Percentiles rank a stretch among this genome's conserved stretches.
Conservation (phyloP, 176 grass and related monocot genomes). For the Carex parvula region DNA sequence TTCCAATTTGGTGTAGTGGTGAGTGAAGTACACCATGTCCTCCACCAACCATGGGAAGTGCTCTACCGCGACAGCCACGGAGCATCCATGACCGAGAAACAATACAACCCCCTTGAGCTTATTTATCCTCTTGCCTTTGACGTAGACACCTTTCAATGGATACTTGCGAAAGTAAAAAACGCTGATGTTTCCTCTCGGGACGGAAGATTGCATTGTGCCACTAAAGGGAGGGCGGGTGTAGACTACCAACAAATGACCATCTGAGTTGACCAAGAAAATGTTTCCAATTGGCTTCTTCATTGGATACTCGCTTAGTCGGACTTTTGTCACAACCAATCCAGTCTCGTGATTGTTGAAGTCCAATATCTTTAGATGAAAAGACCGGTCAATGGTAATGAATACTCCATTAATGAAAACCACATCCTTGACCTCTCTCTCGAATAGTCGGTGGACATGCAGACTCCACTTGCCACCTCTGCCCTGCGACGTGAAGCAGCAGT, state of each 20-base stretch:
- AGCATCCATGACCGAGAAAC: slow-evolving; percentile 4
- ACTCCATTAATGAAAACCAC: neutral
- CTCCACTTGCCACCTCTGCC: neutral
- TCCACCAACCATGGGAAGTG: neutral
- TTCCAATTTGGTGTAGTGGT: neutral
- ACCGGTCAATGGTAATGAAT: neutral
- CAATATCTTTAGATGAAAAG: neutral
- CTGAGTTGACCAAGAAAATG: neutral
- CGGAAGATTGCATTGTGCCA: neutral
- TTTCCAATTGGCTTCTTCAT: too few relatives aligned
- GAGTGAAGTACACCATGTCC: neutral
- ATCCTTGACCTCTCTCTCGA: neutral
- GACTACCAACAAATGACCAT: neutral
- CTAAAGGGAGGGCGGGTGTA: neutral
- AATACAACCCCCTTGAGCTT: neutral
- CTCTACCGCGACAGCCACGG: neutral
- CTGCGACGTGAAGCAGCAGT: neutral
- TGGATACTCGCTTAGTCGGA: too few relatives aligned
- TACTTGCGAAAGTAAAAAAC: neutral
- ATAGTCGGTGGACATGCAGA: neutral
- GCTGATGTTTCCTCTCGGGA: neutral
- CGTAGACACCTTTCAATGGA: neutral
- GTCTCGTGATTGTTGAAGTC: neutral
- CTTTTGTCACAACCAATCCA: neutral
- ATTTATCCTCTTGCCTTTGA: neutral